A percentile compares a stretch with the other conserved stretches of the same genome.
These are phyloP conservation scores for Pyrenula massariospora DNA, from an alignment of 495 filamentous ascomycete genomes.

Conservation along the genomic window DNA sequence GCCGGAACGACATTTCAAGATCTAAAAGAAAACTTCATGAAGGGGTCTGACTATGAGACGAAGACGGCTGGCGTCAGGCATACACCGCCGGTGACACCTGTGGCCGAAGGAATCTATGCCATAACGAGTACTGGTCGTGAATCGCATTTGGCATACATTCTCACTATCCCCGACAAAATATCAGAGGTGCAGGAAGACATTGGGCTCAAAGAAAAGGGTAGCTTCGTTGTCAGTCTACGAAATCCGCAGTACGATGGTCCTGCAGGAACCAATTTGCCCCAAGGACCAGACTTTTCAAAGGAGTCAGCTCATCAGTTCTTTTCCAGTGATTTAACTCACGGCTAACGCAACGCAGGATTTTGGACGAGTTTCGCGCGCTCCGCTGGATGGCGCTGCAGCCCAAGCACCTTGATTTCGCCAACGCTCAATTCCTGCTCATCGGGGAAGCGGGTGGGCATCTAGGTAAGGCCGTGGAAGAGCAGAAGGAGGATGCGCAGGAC, in stretches of 20 bases:
- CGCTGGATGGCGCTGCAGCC: constrained; percentile 67
- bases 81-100: constrained; percentile 56
- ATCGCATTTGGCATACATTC: constrained; percentile 69
- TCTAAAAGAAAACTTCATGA: constrained; percentile 62
- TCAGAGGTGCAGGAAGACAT: constrained; percentile 68
- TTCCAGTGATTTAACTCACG: neutral
- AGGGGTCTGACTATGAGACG: constrained; percentile 58
- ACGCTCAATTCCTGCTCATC: constrained; percentile 73
- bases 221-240: constrained; percentile 68
- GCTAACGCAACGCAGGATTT: constrained; percentile 28
- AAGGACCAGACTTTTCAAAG: constrained; percentile 60
- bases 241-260: constrained; percentile 66
- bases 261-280: constrained; percentile 46
- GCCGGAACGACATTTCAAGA: constrained; percentile 49
- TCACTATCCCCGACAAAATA: constrained; percentile 64
- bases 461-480: constrained; percentile 46
- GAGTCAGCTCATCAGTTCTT: constrained; percentile 42
- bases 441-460: constrained; percentile 54
- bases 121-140: constrained; percentile 59
- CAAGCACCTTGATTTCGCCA: constrained; percentile 65
- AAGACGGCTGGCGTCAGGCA: constrained; percentile 64
- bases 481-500: constrained; percentile 27
- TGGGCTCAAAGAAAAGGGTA: constrained; percentile 59
- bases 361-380: constrained; percentile 60
- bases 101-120: constrained; percentile 81